Evolutionary conservation across 805 yeast genomes (phyloP), one percentile per base, ranked within the genome.

Genomic region (Saccharomycopsis synnaedendra): DNA sequence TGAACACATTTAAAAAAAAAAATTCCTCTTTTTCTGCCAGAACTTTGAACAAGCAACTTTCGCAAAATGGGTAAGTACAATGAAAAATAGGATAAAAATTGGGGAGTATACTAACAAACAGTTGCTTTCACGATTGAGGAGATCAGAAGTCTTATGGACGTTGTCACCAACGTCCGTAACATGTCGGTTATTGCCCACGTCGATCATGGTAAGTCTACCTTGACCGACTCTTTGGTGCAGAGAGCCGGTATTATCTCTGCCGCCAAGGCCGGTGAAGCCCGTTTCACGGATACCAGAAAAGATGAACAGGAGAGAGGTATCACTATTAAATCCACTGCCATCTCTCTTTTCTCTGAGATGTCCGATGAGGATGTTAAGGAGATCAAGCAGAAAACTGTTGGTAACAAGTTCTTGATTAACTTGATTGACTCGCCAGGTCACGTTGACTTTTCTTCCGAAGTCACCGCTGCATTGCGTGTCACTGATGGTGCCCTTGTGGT

Each of bases 271-370:
- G 98, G 98, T 83, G 97, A 93, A 69, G 98, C 97, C 65, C 89
- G 98, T 78, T 93, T 90, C 83, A 93, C 85, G 65, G 98, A 90
- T 76, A 90, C 98, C 80, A 88, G 98, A 85, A 88, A 89, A 80
- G 97, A 93, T 74, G 97, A 93, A 78, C 97, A 90, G 79, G 97
- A 89, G 76, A 85, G 98, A 82, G 98, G 98, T 89, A 93, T 90
- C 67, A 90, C 98, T 60, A 90, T 90, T 71, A 90, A 90, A 82
- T 90, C 97, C 55, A 90, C 98, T 57, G 98, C 98, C 62, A 90
- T 93, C 66, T 90, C 97, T 60, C 81, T 90, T 69, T 90, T 72
- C 79, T 80, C 97, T 63, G 82, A 85, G 70, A 79, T 88, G 83
- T 62, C 65, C 49, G 95, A 85, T 49, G 95, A 85, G 47, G 95